Conservation (phyloP, 1,139 yeast genomes). For the Hemisphaericaspora xylanilytica region DNA sequence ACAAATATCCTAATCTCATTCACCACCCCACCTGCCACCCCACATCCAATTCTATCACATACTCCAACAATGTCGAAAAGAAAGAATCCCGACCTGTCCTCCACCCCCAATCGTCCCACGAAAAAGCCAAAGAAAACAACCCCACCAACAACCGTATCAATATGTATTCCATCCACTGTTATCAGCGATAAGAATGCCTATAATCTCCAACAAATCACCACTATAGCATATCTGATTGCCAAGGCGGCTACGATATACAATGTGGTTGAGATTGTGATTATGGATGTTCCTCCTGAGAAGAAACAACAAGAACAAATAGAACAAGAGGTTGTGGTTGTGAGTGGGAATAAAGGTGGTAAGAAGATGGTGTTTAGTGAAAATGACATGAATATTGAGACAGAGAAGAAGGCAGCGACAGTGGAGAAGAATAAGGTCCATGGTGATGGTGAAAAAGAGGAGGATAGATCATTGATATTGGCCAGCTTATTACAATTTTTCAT, state of each 20-base stretch:
- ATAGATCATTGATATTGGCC: slow-evolving; percentile 58
- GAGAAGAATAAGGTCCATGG: slow-evolving; percentile 9
- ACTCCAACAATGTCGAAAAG: slow-evolving; percentile 28
- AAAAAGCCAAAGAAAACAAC: slow-evolving; percentile 32
- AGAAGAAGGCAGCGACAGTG: slow-evolving; percentile 16
- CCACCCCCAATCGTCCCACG: slow-evolving; percentile 16
- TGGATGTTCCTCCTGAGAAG: slow-evolving; percentile 42
- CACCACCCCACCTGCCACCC: neutral
- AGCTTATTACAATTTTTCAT: slow-evolving; percentile 75
- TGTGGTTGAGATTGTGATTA: slow-evolving; percentile 69
- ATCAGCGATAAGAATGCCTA: slow-evolving; percentile 52
- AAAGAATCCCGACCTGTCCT: slow-evolving; percentile 22
- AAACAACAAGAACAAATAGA: no score
- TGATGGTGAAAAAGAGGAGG: slow-evolving; percentile 12
- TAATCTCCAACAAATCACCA: slow-evolving; percentile 71
- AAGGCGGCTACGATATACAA: slow-evolving; percentile 66
- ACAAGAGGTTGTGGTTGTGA: no score
- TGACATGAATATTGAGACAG: no score
- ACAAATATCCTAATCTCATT: neutral
- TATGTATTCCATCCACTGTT: slow-evolving; percentile 67
- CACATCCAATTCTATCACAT: neutral
- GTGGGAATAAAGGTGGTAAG: slow-evolving; percentile 27
- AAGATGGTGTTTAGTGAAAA: slow-evolving; percentile 34
- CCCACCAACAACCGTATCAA: slow-evolving; percentile 26
- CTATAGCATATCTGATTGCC: slow-evolving; percentile 74